phyloP scores from a whole-genome alignment of 176 grass and related monocot genomes.

The Musa troglodytarum region DNA sequence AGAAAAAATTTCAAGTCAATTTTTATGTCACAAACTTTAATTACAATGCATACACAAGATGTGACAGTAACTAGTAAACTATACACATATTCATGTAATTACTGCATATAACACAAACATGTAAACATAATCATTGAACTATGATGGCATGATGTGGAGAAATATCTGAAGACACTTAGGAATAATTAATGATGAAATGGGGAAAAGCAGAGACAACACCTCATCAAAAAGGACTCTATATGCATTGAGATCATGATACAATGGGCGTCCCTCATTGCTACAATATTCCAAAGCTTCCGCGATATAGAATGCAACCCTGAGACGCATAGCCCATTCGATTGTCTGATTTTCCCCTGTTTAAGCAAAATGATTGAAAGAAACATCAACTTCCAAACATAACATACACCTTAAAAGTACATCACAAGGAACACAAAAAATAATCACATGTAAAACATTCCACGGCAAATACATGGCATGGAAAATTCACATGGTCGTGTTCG shows the following conservation, averaged over 20 bases:
- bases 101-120: not conserved
- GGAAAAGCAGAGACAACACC: conserved; percentile 27
- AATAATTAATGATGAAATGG: not conserved
- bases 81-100: not conserved
- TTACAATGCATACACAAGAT: too few relatives aligned
- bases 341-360: conserved; percentile 85
- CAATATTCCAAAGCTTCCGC: conserved; percentile 85
- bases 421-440: not conserved
- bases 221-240: conserved; percentile 90
- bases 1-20: too few relatives aligned
- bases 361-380: conserved; percentile 16
- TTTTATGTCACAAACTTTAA: too few relatives aligned
- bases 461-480: not conserved
- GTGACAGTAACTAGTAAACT: too few relatives aligned
- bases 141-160: not conserved
- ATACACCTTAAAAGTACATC: not conserved
- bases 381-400: not conserved
- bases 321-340: conserved; percentile 97
- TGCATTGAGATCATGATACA: conserved; percentile 94
- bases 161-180: not conserved
- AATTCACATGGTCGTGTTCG: not conserved
- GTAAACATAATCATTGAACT: not conserved
- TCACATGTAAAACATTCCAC: not conserved
- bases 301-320: conserved; percentile 77
- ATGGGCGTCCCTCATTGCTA: conserved; percentile 51